A percentile compares a stretch with the other conserved stretches of the same genome.
phyloP scores from a whole-genome alignment of 768 basidiomycete species.

The Russula olivacea region DNA sequence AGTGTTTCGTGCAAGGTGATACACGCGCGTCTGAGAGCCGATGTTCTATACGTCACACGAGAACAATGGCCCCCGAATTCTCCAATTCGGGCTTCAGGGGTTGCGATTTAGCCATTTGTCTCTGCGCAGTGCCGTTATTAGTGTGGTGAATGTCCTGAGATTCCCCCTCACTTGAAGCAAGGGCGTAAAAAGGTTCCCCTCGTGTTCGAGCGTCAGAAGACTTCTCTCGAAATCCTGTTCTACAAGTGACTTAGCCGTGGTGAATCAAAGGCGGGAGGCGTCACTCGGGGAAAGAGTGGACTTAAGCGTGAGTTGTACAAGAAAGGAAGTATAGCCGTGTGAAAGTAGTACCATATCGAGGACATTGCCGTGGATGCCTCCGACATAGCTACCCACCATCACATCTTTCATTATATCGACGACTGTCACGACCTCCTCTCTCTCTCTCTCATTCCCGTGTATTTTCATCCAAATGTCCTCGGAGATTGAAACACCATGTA shows the following conservation, averaged over 20 bases:
- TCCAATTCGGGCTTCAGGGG: background rate
- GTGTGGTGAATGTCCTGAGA: background rate
- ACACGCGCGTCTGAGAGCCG: background rate
- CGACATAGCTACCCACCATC: background rate
- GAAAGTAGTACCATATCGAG: background rate
- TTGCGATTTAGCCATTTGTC: background rate
- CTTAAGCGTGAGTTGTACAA: conserved; percentile 15
- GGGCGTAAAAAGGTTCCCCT: background rate
- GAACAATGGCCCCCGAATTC: background rate
- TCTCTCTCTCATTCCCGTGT: conserved; percentile 7
- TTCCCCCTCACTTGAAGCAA: background rate
- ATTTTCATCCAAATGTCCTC: conserved; percentile 34
- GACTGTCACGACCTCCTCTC: conserved; percentile 7
- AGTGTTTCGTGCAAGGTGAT: background rate
- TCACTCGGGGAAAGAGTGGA: conserved; percentile 12
- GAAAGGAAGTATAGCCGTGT: conserved; percentile 9
- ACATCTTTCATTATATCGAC: conserved; percentile 3
- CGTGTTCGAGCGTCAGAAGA: background rate
- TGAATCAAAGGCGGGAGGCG: background rate
- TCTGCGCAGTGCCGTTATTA: conserved; percentile 1
- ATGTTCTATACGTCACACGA: conserved; percentile 13
- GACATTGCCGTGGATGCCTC: background rate
- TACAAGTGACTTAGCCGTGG: background rate
- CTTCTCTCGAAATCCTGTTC: conserved; percentile 2
- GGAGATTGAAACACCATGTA: conserved; percentile 31